Base-by-base conservation (phyloP, 352 stramenopile genomes). In the Phytophthora pseudosyringae region DNA sequence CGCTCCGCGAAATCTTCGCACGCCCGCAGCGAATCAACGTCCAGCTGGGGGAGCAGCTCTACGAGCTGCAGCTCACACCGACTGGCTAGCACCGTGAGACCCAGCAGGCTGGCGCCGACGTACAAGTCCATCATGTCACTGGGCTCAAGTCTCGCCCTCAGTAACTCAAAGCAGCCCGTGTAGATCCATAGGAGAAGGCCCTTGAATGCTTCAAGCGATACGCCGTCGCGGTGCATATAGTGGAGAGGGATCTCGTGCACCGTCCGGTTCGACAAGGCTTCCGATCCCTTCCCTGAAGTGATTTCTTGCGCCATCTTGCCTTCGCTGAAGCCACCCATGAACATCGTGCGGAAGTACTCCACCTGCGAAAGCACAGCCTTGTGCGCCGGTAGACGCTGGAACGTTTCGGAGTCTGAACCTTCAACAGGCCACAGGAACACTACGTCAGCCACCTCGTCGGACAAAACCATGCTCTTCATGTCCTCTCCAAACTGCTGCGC, bases 311-410 rank as follows among this genome's bases (percentile, higher is more conserved):
- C 50, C 4, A 51, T 51, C 9, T 69, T 65, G n/a, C 79, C 82
- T 78, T 94, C 83, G 36, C 81, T 86, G 41, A 94, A 94, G 13
- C 86, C 80, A n/a, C 83, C 86, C 4, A 82, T 81, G 50, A 94
- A 91, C 83, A 94, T 91, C 7, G 79, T 87, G 35, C 78, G 82
- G 63, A 93, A 94, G 67, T 94, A 94, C 15, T 87, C 70, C n/a
- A 92, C 82, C 48, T 92, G 80, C 0, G 79, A 81, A 11, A 94
- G 73, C 29, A 94, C 69, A 16, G 79, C 82, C 61, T 90, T 90
- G 58, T 94, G 86, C 10, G 80, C 86, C 4, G 77, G 80, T 18
- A 94, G 44, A 9, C 73, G 71, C 53, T 71, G 58, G 35, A 74
- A 84, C 32, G 33, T 57, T 21, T 63, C 35, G 12, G 31, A 25